These are phyloP conservation scores for Heliocybe sulcata DNA, from an alignment of 1,284 basidiomycete species.

Conservation along the genomic window DNA sequence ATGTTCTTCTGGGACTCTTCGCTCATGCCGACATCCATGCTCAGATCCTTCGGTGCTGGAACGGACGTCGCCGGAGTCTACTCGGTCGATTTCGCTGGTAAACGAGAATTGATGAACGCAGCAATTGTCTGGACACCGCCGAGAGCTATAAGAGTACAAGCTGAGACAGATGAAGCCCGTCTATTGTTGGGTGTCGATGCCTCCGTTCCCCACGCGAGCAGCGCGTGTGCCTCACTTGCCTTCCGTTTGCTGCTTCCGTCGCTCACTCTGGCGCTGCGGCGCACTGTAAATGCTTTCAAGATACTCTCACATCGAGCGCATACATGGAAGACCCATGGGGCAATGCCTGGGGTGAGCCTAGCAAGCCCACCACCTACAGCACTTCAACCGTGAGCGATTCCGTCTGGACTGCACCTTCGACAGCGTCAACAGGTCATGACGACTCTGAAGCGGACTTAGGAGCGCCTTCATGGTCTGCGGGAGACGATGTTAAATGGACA, in stretches of 20 bases:
- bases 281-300: not conserved
- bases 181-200: too few species aligned
- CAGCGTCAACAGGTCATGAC: slow-evolving; percentile 18
- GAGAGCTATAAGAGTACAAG: too few species aligned
- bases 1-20: slow-evolving; percentile 19
- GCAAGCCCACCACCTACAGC: slow-evolving; percentile 14
- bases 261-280: not conserved
- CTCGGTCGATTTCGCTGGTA: not conserved
- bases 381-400: slow-evolving; percentile 9
- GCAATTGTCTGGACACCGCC: too few species aligned
- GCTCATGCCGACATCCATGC: not conserved
- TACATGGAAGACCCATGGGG: slow-evolving; percentile 64
- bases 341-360: slow-evolving; percentile 52
- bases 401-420: slow-evolving; percentile 20
- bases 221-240: not conserved
- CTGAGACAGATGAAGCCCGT: too few species aligned
- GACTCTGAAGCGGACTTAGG: slow-evolving; percentile 44
- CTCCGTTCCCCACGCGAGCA: too few species aligned
- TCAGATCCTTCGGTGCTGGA: not conserved
- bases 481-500: slow-evolving; percentile 36
- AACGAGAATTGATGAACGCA: too few species aligned
- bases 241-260: not conserved
- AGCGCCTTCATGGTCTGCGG: slow-evolving; percentile 44
- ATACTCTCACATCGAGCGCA: slow-evolving; percentile 2
- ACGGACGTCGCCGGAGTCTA: not conserved